Percentiles rank a stretch among this genome's conserved stretches.
Conservation (phyloP, 2,329 filamentous ascomycete species). For the Ophiognomonia clavigignenti-juglandacearum region DNA sequence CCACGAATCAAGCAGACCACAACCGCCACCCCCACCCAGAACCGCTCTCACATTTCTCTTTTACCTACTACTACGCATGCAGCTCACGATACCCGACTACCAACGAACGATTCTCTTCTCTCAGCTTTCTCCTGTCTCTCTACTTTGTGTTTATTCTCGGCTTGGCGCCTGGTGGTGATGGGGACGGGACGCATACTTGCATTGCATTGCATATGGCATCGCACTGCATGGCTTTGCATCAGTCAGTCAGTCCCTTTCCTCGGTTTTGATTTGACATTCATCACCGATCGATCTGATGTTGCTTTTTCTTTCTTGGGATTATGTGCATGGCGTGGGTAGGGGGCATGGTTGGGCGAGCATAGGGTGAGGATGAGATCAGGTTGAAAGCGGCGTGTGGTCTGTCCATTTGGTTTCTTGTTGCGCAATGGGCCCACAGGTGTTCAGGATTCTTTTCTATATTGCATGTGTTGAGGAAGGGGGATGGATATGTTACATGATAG, state of each 20-base stretch:
- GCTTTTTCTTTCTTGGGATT: not conserved
- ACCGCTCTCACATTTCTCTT: too few species aligned
- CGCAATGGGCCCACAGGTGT: too few species aligned
- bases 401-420: too few species aligned
- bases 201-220: constrained; percentile 4
- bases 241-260: not conserved
- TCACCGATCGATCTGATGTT: too few species aligned
- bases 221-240: too few species aligned
- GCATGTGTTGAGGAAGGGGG: too few species aligned
- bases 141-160: not conserved
- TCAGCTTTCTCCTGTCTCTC: not conserved
- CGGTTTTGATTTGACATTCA: not conserved
- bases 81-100: constrained; percentile 9
- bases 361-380: too few species aligned
- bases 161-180: constrained; percentile 1
- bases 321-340: constrained; percentile 2
- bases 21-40: too few species aligned
- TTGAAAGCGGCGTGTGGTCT: too few species aligned
- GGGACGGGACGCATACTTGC: constrained; percentile 1
- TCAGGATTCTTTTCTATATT: constrained; percentile 1
- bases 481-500: constrained; percentile 8
- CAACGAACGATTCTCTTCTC: constrained; percentile 2
- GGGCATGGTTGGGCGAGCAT: not conserved
- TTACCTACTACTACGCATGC: too few species aligned
- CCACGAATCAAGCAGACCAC: too few species aligned